Evolutionary conservation across 2,329 filamentous ascomycete species (phyloP).

Genomic region (Neocatenulostroma microsporum): DNA sequence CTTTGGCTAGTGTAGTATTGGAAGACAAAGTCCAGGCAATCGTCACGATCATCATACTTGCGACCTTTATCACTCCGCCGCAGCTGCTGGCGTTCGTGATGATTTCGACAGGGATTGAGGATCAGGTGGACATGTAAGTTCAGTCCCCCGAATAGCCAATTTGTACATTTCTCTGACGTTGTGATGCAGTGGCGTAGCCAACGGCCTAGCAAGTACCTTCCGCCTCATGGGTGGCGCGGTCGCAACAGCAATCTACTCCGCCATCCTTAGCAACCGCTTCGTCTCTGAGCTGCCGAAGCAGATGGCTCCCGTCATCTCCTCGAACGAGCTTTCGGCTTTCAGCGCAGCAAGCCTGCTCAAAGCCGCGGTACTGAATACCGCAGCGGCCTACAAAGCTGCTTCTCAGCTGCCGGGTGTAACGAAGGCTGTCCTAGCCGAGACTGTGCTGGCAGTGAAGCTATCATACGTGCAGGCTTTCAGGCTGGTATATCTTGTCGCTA

Average conservation of each 20-base stretch:
- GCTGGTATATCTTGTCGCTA: conserved; percentile 10
- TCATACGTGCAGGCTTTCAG: conserved; percentile 11
- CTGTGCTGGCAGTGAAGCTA: conserved; percentile 6
- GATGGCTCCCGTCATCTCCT: conserved; percentile 4
- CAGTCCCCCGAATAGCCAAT: no score
- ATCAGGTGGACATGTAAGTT: conserved; percentile 11
- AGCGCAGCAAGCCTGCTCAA: conserved; percentile 3
- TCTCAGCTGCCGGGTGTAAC: conserved; percentile 2
- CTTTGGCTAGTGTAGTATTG: conserved; percentile 9
- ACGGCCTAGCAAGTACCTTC: conserved; percentile 12
- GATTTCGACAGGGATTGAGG: conserved; percentile 11
- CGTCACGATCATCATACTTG: conserved; percentile 10
- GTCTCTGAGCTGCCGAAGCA: conserved; percentile 7
- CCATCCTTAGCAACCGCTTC: conserved; percentile 11
- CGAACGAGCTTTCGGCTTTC: conserved; percentile 2
- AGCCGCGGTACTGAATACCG: conserved; percentile 10
- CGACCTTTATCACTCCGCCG: conserved; percentile 10
- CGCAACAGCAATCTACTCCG: conserved; percentile 13
- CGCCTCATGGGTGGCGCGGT: conserved; percentile 14
- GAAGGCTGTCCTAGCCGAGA: neutral
- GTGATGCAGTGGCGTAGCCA: conserved; percentile 8
- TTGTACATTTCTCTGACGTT: neutral
- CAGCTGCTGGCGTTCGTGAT: conserved; percentile 12
- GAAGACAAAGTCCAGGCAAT: conserved; percentile 11
- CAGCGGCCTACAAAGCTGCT: conserved; percentile 7